Conservation (phyloP, 176 grass and related monocot species). For the Triticum timopheevii region DNA sequence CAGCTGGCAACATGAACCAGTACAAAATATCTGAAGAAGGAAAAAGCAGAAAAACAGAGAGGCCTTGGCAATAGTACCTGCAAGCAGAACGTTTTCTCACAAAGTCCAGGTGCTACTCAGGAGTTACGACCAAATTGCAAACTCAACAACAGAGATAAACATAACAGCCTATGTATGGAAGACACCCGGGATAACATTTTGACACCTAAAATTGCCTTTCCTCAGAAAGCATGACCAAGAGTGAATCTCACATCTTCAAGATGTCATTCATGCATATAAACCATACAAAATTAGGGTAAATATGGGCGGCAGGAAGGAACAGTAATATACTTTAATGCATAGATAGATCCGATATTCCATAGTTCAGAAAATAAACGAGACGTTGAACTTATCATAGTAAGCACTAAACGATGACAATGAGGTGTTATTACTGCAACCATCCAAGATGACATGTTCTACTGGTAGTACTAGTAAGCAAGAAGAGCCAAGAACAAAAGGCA, state of each 20-base stretch:
- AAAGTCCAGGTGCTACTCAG: background rate
- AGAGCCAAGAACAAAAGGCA: too few relatives aligned
- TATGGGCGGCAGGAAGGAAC: background rate
- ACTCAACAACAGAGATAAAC: background rate
- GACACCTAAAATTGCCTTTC: background rate
- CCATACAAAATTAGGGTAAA: background rate
- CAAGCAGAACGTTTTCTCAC: background rate
- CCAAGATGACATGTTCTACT: too few relatives aligned
- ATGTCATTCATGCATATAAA: too few relatives aligned
- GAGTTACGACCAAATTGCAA: background rate
- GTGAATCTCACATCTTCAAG: too few relatives aligned
- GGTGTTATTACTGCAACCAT: too few relatives aligned
- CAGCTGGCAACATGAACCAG: background rate
- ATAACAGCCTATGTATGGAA: background rate
- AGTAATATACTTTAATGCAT: too few relatives aligned
- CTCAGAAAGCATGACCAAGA: background rate
- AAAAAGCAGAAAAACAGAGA: background rate
- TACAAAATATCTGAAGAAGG: too few relatives aligned
- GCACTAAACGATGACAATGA: too few relatives aligned
- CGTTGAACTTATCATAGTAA: too few relatives aligned
- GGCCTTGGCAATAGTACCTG: background rate
- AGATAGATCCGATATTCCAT: background rate
- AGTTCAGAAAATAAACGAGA: background rate
- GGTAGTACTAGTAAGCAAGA: too few relatives aligned
- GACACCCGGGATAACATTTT: background rate